Base-by-base conservation (phyloP, 2,329 filamentous ascomycete genomes). In the Pezicula neosporulosa region DNA sequence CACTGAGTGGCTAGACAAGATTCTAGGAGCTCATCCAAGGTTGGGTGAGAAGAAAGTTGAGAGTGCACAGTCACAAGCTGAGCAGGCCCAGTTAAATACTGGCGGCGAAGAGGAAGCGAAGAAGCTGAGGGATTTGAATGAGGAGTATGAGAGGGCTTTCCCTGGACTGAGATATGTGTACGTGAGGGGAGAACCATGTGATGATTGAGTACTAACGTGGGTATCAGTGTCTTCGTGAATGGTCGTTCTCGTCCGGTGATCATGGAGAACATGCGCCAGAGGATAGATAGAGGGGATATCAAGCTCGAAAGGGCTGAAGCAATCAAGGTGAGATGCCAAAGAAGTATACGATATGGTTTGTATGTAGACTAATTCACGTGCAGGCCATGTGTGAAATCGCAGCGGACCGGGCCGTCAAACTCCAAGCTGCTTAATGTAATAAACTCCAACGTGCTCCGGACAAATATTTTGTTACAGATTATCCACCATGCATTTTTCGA, bases 381-480 rank as follows among this genome's bases (percentile, higher is more conserved):
- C 12, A 65, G 63, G 91, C 92, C 38, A 96, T 97, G 89, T 90
- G 90, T 64, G 88, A 91, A 62, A 97, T 97, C 64, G 92, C 92
- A 28, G 80, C 82, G 47, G 90, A 96, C 63, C 81, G 92, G 45
- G 89, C 86, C 1, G 68, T 70, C 30, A 95, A 91, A 68, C 68
- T 44, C n/a, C 42, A 30, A 44, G 42, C 42, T 33, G 30, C 30
- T 33, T 33, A 44, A 27, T 44, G 9, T 44, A 44, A 33, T 44
- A 44, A 33, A 16, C n/a, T 6, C 42, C n/a, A 39, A 39, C 15
- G n/a, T 16, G n/a, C 19, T 39, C 37, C 37, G 19, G 15, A 10
- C 37, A 9, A 16, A 16, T 10, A 15, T 39, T 16, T 16, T 39
- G 19, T 39, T 21, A 16, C 37, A 39, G 19, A 15, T 39, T 18